Evolutionary conservation across 1,139 yeast genomes (phyloP).

Genomic region (Casaregolazyma lundiana): DNA sequence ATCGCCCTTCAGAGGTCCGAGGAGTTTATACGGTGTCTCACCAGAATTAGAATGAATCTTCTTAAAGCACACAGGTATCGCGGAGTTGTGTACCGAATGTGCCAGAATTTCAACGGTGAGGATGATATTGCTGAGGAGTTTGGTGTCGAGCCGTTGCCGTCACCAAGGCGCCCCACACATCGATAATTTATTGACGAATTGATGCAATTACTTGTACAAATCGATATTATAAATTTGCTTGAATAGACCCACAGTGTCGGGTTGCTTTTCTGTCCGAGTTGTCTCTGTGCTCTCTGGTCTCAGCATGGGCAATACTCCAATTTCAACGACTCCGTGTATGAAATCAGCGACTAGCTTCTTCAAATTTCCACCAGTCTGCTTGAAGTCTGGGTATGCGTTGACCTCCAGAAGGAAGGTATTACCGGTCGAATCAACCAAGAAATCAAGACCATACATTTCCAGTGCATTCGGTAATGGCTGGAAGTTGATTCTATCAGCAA

Average conservation of each 20-base stretch:
- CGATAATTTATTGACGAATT: not conserved
- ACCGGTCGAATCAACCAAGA: slow-evolving; percentile 56
- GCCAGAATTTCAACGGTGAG: slow-evolving; percentile 77
- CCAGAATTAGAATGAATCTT: slow-evolving; percentile 65
- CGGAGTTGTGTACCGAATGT: slow-evolving; percentile 69
- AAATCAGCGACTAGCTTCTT: slow-evolving; percentile 50
- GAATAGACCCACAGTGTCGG: not conserved
- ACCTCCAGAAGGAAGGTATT: slow-evolving; percentile 70
- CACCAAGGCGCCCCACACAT: slow-evolving; percentile 1
- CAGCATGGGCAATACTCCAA: slow-evolving; percentile 7
- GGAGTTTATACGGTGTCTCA: slow-evolving; percentile 78
- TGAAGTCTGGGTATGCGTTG: slow-evolving; percentile 93
- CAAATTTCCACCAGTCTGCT: slow-evolving; percentile 82
- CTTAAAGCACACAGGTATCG: slow-evolving; percentile 74
- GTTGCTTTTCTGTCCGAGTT: not conserved
- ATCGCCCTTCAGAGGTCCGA: slow-evolving; percentile 81
- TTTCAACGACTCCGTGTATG: slow-evolving; percentile 20
- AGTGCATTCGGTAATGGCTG: slow-evolving; percentile 81
- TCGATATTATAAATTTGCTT: slow-evolving; percentile 4
- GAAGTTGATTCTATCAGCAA: slow-evolving; percentile 75
- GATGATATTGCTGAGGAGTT: slow-evolving; percentile 40
- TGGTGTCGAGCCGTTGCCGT: slow-evolving; percentile 11
- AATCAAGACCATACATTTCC: slow-evolving; percentile 87
- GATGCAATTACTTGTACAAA: slow-evolving; percentile 7
- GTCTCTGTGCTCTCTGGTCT: not conserved